Conservation (phyloP, 2,329 filamentous ascomycete genomes). For the Fusarium chlamydosporum region DNA sequence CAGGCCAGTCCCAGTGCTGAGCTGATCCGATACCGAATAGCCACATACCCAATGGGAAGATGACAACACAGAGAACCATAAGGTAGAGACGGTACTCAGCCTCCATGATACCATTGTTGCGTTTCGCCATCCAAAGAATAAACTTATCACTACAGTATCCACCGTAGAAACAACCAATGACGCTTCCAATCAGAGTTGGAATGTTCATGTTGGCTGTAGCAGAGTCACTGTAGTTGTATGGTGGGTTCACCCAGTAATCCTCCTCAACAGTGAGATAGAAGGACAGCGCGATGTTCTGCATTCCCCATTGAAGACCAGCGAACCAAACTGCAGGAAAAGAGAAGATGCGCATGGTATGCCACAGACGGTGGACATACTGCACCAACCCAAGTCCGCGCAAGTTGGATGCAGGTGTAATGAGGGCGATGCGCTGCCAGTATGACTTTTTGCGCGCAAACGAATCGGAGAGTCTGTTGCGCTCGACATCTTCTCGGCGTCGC, state of each 20-base stretch:
- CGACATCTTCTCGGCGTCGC: slow-evolving; percentile 31
- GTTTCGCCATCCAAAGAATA: slow-evolving; percentile 67
- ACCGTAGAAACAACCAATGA: slow-evolving; percentile 70
- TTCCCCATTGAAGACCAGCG: slow-evolving; percentile 71
- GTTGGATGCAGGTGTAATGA: slow-evolving; percentile 70
- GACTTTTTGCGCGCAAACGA: slow-evolving; percentile 58
- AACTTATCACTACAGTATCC: slow-evolving; percentile 70
- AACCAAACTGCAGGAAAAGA: slow-evolving; percentile 70
- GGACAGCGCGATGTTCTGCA: slow-evolving; percentile 71
- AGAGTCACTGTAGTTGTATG: slow-evolving; percentile 68
- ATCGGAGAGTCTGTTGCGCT: slow-evolving; percentile 44
- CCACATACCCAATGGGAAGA: slow-evolving; percentile 66
- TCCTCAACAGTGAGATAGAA: slow-evolving; percentile 72
- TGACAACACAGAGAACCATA: slow-evolving; percentile 63
- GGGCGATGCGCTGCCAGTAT: slow-evolving; percentile 68
- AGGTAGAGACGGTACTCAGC: slow-evolving; percentile 68
- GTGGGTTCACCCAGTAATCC: slow-evolving; percentile 66
- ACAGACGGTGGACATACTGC: slow-evolving; percentile 67
- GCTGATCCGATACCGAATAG: slow-evolving; percentile 67
- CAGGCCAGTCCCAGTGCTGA: slow-evolving; percentile 66
- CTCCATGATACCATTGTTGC: slow-evolving; percentile 67
- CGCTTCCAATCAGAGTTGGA: slow-evolving; percentile 67
- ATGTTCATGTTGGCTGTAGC: slow-evolving; percentile 71
- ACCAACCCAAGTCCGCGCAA: slow-evolving; percentile 66
- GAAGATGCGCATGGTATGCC: slow-evolving; percentile 70